Evolutionary conservation across 2,329 filamentous ascomycete species (phyloP), one percentile per base, ranked within the genome.

Genomic region (Fusarium sp.): DNA sequence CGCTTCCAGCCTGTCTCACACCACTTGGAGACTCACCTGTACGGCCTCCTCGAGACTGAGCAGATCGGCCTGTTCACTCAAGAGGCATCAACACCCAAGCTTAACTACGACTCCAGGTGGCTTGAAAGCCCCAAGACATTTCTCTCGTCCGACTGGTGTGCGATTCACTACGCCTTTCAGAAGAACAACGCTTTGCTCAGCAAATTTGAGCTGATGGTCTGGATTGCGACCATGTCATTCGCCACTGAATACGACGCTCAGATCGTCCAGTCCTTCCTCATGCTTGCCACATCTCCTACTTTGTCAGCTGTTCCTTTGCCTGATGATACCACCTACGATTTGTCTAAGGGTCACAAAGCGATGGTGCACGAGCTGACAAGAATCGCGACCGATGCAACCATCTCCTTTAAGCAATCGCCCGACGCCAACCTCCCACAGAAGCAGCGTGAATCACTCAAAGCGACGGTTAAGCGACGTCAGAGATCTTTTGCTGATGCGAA

Each of bases 91-190:
- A 67, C 58, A 7, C 33, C 11, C 2, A 52, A 27, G 14, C 45
- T 77, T 22, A 48, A 63, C 2, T 78, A 76, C 10, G 74, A 77
- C 35, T 71, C 70, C 0, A 68, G 9, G 13, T 77, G 75, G 75
- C 67, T 78, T 2, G 31, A 65, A 7, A 22, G 18, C 0, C 65
- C 67, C 1, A 11, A 24, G 2, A 37, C 5, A 0, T 52, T 67
- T 11, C 41, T 77, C 1, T 48, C 70, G 0, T 64, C 67, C 0
- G 64, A 60, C 7, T 78, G 75, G 75, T 77, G 67, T 37, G 59
- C 64, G 9, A 10, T 78, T 5, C 75, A 78, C 5, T 59, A 56
- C 1, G 72, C 70, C 3, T 77, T 77, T 14, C 61, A 70, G 2
- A 20, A 22, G 2, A 16, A 73, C 13, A 56, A 41, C 3, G 1